Evolutionary conservation across 192 early-diverging fungal species (phyloP), one percentile per base, ranked within the genome.

Genomic region (Oehlia diaphana): DNA sequence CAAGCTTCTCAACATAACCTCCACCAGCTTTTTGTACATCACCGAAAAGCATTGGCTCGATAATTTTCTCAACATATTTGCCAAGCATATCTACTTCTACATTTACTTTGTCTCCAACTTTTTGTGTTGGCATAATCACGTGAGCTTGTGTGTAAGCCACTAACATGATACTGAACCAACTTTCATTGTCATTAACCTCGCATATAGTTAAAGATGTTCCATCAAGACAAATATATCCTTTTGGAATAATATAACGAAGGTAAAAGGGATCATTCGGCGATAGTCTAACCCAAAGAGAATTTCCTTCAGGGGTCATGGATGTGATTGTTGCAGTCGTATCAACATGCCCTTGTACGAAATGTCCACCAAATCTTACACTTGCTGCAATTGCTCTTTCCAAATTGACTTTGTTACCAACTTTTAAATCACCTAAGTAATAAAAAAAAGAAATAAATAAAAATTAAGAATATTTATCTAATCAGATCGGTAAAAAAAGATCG

Each of bases 71-170:
- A 63, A 88, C 89, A 83, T 99, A 99, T 83, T 99, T 99, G 72
- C 95, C 96, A 81, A 99, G 88, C 92, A 97, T 96, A 81, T 99
- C 98, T 2, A 98, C 97, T 86, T 99, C 98, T 64, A 99, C 84
- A 83, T 99, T 99, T 73, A 98, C 94, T 73, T 83, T 83, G 70
- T 90, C 89, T 2, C 95, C 96, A 14, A 91, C 81, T 42, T 87
- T 80, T 84, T 94, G 93, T 10, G 63, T 79, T 8, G 95, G 91
- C 87, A 98, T 89, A 31, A 95, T 92, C 21, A 98, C 94, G 49
- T 92, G 87, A 12, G 81, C 78, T 86, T 96, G 97, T 3, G 96
- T 98, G 83, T 99, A 92, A 10, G 96, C 93, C 80, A 99, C 95
- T 86, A 99, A 89, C 97, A 98, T 98, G 73, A 99, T 93, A 8